Evolutionary conservation across 805 yeast genomes (phyloP).

Genomic region (Candida pseudoglaebosa): DNA sequence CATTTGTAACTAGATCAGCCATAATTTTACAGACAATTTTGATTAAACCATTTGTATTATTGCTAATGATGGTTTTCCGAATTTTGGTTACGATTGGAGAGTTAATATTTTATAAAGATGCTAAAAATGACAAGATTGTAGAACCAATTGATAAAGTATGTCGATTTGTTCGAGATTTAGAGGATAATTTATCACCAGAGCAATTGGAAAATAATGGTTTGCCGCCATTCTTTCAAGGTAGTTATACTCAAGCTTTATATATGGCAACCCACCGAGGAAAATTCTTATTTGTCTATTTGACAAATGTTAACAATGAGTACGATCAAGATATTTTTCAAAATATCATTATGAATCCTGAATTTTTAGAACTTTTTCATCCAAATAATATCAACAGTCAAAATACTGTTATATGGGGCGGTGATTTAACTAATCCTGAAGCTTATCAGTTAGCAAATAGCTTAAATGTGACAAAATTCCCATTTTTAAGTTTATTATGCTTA

Average conservation of each 20-base stretch:
- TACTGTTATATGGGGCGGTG: slow-evolving; percentile 82
- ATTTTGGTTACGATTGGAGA: slow-evolving; percentile 20
- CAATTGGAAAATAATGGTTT: slow-evolving; percentile 14
- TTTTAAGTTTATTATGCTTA: slow-evolving; percentile 69
- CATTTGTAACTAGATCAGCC: background rate
- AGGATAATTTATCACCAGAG: slow-evolving; percentile 37
- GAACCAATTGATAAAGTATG: slow-evolving; percentile 55
- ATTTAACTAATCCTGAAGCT: slow-evolving; percentile 75
- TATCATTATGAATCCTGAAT: slow-evolving; percentile 49
- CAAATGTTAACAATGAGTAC: slow-evolving; percentile 68
- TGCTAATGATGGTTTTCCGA: slow-evolving; percentile 20
- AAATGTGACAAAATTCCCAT: slow-evolving; percentile 73
- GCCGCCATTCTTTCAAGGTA: slow-evolving; percentile 60
- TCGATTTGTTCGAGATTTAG: slow-evolving; percentile 48
- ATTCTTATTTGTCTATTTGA: slow-evolving; percentile 70
- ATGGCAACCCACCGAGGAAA: slow-evolving; percentile 65
- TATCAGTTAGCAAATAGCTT: slow-evolving; percentile 76
- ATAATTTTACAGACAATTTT: slow-evolving; percentile 6
- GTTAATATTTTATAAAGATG: slow-evolving; percentile 22
- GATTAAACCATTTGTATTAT: slow-evolving; percentile 23
- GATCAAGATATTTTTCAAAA: slow-evolving; percentile 48
- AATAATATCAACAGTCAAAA: slow-evolving; percentile 33
- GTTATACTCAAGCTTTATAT: slow-evolving; percentile 76
- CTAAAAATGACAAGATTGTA: slow-evolving; percentile 14
- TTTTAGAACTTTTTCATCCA: slow-evolving; percentile 36